phyloP scores from a whole-genome alignment of 1,284 basidiomycete genomes.

The Pseudozyma hubeiensis region DNA sequence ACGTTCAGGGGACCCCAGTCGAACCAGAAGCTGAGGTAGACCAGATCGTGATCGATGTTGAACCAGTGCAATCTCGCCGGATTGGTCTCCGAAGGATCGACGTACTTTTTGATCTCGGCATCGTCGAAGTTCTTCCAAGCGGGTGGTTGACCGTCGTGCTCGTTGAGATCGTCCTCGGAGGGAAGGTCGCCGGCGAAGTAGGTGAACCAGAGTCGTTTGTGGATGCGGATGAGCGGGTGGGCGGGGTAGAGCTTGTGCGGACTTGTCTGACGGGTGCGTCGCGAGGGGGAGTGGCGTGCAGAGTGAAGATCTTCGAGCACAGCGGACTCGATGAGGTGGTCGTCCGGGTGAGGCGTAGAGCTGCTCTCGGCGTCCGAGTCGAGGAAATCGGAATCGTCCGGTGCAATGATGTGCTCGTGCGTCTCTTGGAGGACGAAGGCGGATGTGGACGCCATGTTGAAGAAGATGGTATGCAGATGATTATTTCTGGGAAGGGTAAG shows the following conservation, averaged over 20 bases:
- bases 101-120: slow-evolving; percentile 32
- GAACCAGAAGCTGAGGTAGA: slow-evolving; percentile 84
- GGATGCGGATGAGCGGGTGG: slow-evolving; percentile 58
- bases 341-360: slow-evolving; percentile 14
- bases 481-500: not conserved
- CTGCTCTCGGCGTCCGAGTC: slow-evolving; percentile 50
- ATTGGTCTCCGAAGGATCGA: slow-evolving; percentile 32
- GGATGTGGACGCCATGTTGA: slow-evolving; percentile 39
- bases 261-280: not conserved
- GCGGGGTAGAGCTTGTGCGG: slow-evolving; percentile 34
- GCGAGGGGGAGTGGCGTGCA: slow-evolving; percentile 1
- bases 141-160: slow-evolving; percentile 16
- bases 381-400: slow-evolving; percentile 62
- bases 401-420: slow-evolving; percentile 41
- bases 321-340: slow-evolving; percentile 32
- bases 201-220: slow-evolving; percentile 61
- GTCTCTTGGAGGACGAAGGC: slow-evolving; percentile 30
- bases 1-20: slow-evolving; percentile 76
- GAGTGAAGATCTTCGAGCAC: slow-evolving; percentile 21
- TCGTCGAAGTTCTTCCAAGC: slow-evolving; percentile 31
- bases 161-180: slow-evolving; percentile 43
- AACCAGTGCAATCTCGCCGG: slow-evolving; percentile 59
- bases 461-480: not conserved
- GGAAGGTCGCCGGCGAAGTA: slow-evolving; percentile 42
- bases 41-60: slow-evolving; percentile 84